Percentiles rank a stretch among this genome's conserved stretches.
Evolutionary conservation across 2,329 filamentous ascomycete genomes (phyloP).

Genomic region (Zalaria obscura): DNA sequence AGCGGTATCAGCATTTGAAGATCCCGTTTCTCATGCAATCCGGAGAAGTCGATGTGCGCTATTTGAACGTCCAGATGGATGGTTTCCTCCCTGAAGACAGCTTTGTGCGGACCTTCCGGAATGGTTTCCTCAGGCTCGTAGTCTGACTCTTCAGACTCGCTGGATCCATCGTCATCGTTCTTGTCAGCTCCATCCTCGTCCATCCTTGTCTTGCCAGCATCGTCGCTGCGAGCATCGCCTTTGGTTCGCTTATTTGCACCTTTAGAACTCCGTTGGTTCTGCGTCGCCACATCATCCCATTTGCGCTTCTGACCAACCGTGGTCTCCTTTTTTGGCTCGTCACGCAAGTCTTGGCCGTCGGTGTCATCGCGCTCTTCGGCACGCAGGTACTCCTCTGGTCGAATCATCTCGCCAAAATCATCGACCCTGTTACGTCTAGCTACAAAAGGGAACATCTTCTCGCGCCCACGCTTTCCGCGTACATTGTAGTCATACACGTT

Average conservation of each 20-base stretch:
- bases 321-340: conserved; percentile 32
- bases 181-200: conserved; percentile 9
- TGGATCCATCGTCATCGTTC: conserved; percentile 11
- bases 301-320: conserved; percentile 79
- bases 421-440: conserved; percentile 67
- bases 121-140: conserved; percentile 36
- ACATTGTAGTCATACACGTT: conserved; percentile 91
- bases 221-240: conserved; percentile 7
- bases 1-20: conserved; percentile 89
- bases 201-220: conserved; percentile 12
- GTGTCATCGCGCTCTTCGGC: conserved; percentile 79
- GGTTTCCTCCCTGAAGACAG: conserved; percentile 48
- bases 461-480: conserved; percentile 76
- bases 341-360: conserved; percentile 48
- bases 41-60: conserved; percentile 81
- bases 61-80: conserved; percentile 61
- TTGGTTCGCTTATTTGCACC: conserved; percentile 27
- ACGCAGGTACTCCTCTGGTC: conserved; percentile 83
- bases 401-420: conserved; percentile 87
- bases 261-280: conserved; percentile 1
- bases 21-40: conserved; percentile 84
- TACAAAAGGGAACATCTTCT: conserved; percentile 82
- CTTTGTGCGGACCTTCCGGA: conserved; percentile 58
- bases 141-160: conserved; percentile 36
- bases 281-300: conserved; percentile 58